Base-by-base conservation (phyloP, 2,329 filamentous ascomycete genomes). In the Fusarium sp. region DNA sequence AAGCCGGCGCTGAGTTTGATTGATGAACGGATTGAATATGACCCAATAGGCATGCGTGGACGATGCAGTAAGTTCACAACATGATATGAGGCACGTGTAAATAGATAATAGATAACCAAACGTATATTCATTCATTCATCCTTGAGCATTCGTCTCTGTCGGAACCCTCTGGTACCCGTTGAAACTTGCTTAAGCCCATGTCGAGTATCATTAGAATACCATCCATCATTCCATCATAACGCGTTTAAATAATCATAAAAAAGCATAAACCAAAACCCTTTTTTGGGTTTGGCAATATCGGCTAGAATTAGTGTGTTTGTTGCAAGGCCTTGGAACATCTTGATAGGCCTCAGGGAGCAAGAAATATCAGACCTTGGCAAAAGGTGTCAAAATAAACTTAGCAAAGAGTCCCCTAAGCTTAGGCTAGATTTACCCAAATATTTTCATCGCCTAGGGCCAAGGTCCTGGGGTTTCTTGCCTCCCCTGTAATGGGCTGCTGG, bases 101-200 rank as follows among this genome's bases (percentile, higher is more conserved):
- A 72, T 74, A 74, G 54, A 75, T 72, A 72, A 59, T 72, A 74
- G 55, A 74, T 58, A 47, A 56, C 15, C 30, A 65, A 50, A 70
- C 70, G 45, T 78, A 69, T 68, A 68, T 73, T 78, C 75, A 74
- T 48, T 48, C 20, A n/a, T 48, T 30, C 20, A 48, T 30, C 45
- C 26, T 30, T n/a, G 26, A 48, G 45, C 45, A 48, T 48, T 48
- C 28, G 9, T 48, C 45, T 26, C 24, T 48, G 20, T 50, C 32
- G 18, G n/a, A 45, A 24, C n/a, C 30, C 35, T 35, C 53, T 14
- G 28, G 30, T 38, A 36, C 54, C 50, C 35, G 45, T 51, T 35
- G 20, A 56, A 30, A 51, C 38, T 24, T 47, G 14, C 55, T 47
- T 39, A 18, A 53, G 47, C 36, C 32, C 38, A 26, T 50, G 42